Conservation (phyloP, 106 monocot genomes). For the Cymbidium sinense region DNA sequence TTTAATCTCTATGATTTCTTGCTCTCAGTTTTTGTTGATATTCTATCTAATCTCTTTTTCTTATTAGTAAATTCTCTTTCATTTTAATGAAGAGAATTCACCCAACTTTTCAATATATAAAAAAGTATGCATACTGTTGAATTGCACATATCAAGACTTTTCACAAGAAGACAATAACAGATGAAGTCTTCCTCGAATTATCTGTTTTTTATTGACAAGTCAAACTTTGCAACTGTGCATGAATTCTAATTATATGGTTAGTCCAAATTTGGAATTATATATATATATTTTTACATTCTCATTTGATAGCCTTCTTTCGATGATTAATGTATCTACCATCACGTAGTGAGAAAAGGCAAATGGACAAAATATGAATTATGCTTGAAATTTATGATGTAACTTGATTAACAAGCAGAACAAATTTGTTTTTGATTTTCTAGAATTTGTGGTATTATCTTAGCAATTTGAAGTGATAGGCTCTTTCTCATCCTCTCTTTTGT, state of each 20-base stretch:
- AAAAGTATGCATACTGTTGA: neutral
- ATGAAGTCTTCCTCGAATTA: neutral
- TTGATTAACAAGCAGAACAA: neutral
- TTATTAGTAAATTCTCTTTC: neutral
- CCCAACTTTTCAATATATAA: neutral
- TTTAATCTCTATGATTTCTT: too few relatives aligned
- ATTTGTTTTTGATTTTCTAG: neutral
- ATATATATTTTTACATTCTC: neutral
- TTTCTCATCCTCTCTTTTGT: constrained; percentile 7
- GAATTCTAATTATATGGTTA: neutral
- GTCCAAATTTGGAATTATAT: neutral
- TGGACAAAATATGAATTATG: neutral
- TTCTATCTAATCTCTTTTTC: neutral
- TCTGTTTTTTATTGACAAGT: neutral
- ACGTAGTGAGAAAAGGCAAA: neutral
- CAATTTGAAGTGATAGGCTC: neutral
- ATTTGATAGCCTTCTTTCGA: neutral
- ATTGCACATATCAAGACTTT: neutral
- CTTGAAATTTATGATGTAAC: neutral
- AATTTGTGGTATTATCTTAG: neutral
- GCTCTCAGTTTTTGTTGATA: neutral
- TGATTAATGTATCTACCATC: neutral
- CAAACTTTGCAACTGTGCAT: neutral
- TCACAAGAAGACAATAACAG: neutral
- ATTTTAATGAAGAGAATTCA: neutral